These are phyloP conservation scores for Zygosaccharomyces sapae DNA, from an alignment of 1,139 yeast genomes.

Conservation along the genomic window DNA sequence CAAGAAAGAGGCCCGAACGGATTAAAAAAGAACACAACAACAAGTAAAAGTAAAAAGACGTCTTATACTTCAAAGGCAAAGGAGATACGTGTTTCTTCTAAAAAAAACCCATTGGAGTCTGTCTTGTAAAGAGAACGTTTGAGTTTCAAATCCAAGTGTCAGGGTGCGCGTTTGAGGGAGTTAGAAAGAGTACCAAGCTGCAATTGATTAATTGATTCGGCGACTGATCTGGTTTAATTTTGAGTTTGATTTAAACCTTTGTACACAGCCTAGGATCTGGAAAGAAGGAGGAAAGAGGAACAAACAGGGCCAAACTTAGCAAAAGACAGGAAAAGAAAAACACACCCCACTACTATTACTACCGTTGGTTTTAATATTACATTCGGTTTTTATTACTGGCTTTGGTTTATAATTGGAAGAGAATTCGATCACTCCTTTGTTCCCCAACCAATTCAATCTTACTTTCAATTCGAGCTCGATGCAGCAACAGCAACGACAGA, in stretches of 20 bases:
- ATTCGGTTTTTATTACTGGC: not conserved
- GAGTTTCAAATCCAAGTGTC: not conserved
- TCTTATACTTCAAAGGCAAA: not conserved
- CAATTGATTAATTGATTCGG: not conserved
- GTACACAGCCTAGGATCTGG: conserved; percentile 3
- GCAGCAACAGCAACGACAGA: conserved; percentile 7
- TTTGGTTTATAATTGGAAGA: conserved; percentile 3
- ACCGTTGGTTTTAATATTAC: not conserved
- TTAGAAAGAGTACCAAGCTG: not conserved
- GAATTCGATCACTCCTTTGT: not conserved
- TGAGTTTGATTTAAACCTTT: not conserved
- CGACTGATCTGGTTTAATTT: not conserved
- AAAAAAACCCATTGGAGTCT: not conserved
- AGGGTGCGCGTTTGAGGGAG: not conserved
- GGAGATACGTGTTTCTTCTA: conserved; percentile 7
- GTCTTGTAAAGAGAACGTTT: not conserved
- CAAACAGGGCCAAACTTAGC: conserved; percentile 4
- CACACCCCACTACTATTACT: not conserved
- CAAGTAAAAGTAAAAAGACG: not conserved
- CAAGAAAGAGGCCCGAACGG: conserved; percentile 1
- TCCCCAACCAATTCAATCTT: not conserved
- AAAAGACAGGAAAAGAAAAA: not conserved
- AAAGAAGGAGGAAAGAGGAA: conserved; percentile 8
- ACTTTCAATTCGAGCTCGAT: not conserved
- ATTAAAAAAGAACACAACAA: not conserved